Evolutionary conservation across 129 eudicot genomes (phyloP).

Genomic region (Solidago caesia): DNA sequence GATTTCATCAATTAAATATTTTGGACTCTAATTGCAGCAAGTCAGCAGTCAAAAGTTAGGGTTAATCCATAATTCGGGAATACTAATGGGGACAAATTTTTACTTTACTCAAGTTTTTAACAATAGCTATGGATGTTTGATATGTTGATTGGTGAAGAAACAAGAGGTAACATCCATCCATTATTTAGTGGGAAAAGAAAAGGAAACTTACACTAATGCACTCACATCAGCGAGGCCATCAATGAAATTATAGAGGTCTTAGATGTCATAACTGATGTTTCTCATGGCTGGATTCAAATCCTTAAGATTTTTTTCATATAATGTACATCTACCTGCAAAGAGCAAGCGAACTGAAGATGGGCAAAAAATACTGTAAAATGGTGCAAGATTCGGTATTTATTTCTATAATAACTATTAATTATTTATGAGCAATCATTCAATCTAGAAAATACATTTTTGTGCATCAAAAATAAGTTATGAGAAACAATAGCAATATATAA

Average conservation of each 20-base stretch:
- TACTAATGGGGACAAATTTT: neutral
- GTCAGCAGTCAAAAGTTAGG: too few species aligned
- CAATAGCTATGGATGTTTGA: conserved; percentile 6
- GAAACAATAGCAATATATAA: neutral
- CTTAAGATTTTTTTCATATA: conserved; percentile 90
- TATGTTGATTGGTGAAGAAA: neutral
- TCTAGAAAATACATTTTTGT: too few species aligned
- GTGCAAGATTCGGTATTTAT: neutral
- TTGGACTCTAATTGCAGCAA: too few species aligned
- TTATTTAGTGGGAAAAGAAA: conserved; percentile 30
- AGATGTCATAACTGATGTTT: conserved; percentile 84
- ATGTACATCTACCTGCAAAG: conserved; percentile 83
- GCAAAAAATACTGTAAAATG: neutral
- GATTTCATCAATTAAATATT: too few species aligned
- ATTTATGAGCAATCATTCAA: neutral
- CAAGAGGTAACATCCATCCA: neutral
- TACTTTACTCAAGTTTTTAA: neutral
- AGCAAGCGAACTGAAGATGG: neutral
- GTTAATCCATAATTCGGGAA: too few species aligned
- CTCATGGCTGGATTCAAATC: conserved; percentile 81
- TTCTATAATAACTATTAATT: neutral
- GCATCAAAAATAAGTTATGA: neutral
- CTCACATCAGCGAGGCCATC: conserved; percentile 96
- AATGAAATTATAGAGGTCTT: conserved; percentile 91
- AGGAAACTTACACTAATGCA: conserved; percentile 81